Evolutionary conservation across 176 grass and related monocot genomes (phyloP).

Genomic region (Zizania latifolia): DNA sequence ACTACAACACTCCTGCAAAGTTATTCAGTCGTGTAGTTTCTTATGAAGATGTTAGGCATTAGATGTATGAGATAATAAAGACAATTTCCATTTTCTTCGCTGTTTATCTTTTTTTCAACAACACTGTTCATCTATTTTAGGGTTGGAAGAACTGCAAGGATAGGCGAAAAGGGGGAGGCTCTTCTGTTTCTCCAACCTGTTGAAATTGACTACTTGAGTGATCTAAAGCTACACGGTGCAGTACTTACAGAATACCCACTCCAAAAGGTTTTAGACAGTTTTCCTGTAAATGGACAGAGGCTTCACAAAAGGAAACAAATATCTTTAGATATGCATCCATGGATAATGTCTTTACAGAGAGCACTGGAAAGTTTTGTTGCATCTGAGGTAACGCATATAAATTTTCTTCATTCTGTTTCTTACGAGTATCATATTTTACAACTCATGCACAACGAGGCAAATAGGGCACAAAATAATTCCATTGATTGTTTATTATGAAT

Average conservation of each 20-base stretch:
- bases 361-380: constrained; percentile 65
- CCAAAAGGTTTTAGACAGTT: constrained; percentile 75
- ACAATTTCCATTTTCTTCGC: not conserved
- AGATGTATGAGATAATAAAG: not conserved
- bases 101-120: too few relatives aligned
- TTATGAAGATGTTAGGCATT: not conserved
- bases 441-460: not conserved
- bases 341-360: constrained; percentile 76
- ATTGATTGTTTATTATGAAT: not conserved
- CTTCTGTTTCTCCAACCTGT: constrained; percentile 89
- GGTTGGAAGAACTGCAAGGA: constrained; percentile 94
- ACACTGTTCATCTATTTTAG: constrained; percentile 21
- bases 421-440: not conserved
- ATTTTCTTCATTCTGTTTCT: not conserved
- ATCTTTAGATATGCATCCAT: constrained; percentile 86
- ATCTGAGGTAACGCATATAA: constrained; percentile 57
- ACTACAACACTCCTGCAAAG: not conserved
- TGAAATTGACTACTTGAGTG: constrained; percentile 82
- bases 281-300: constrained; percentile 50
- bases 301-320: constrained; percentile 52
- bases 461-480: not conserved
- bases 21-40: not conserved
- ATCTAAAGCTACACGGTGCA: constrained; percentile 75
- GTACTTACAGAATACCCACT: constrained; percentile 75
- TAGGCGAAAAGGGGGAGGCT: constrained; percentile 87